A percentile compares a stretch with the other conserved stretches of the same genome.
phyloP scores from a whole-genome alignment of 2,329 filamentous ascomycete genomes.

The Exophiala calicioides region DNA sequence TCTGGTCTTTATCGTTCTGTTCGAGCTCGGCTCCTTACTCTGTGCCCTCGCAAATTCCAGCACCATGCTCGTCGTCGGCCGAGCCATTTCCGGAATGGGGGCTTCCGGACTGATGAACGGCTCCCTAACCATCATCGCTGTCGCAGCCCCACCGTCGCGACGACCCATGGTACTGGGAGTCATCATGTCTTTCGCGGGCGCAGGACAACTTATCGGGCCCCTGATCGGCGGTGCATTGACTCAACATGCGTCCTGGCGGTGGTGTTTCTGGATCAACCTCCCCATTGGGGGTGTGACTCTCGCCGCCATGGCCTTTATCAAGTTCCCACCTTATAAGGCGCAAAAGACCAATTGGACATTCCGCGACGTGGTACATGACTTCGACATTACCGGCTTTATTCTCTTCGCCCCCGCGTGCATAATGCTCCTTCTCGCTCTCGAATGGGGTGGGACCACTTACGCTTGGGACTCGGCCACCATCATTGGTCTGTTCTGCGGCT shows the following conservation, averaged over 20 bases:
- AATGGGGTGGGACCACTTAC: constrained; percentile 32
- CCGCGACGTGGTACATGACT: constrained; percentile 18
- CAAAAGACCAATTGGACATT: constrained; percentile 17
- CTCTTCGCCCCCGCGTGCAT: constrained; percentile 31
- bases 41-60: constrained; percentile 35
- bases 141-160: constrained; percentile 36
- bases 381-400: constrained; percentile 32
- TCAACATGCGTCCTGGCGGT: constrained; percentile 37
- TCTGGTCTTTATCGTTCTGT: constrained; percentile 34
- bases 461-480: constrained; percentile 30
- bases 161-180: constrained; percentile 39
- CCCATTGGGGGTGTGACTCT: constrained; percentile 44
- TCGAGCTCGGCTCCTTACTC: constrained; percentile 38
- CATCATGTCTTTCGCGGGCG: constrained; percentile 36
- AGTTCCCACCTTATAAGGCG: constrained; percentile 35
- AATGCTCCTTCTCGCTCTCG: constrained; percentile 32
- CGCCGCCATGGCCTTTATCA: constrained; percentile 37
- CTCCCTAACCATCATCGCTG: constrained; percentile 43
- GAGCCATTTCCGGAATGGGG: constrained; percentile 39
- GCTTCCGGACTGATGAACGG: constrained; percentile 41
- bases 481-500: constrained; percentile 33
- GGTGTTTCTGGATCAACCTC: constrained; percentile 48
- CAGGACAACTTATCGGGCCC: constrained; percentile 44
- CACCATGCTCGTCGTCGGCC: constrained; percentile 36
- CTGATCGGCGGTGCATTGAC: constrained; percentile 47